These are phyloP conservation scores for Papiliotrema flavescens DNA, from an alignment of 1,284 basidiomycete species.

Conservation along the genomic window DNA sequence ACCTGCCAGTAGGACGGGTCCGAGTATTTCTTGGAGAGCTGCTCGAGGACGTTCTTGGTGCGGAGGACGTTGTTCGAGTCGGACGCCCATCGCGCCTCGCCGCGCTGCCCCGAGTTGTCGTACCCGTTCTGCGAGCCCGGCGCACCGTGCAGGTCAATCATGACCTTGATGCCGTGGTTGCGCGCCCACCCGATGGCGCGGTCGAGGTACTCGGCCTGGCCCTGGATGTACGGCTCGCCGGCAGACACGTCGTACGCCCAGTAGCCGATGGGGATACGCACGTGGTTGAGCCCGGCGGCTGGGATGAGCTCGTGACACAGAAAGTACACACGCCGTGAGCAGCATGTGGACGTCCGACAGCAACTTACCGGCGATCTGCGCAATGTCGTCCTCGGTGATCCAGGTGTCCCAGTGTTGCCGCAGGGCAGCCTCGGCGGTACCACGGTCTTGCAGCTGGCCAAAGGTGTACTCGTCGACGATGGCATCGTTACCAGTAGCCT, in stretches of 20 bases:
- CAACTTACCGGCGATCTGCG: constrained; percentile 66
- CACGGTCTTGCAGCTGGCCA: constrained; percentile 44
- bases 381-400: constrained; percentile 81
- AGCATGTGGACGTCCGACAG: background rate
- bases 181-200: constrained; percentile 72
- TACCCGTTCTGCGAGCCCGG: constrained; percentile 76
- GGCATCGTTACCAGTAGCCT: constrained; percentile 63
- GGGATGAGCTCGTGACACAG: no score
- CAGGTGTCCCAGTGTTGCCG: constrained; percentile 45
- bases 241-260: constrained; percentile 82
- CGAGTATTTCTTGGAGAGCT: constrained; percentile 35
- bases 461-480: constrained; percentile 83
- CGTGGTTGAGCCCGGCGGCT: constrained; percentile 68
- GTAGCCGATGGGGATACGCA: constrained; percentile 69
- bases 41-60: constrained; percentile 50
- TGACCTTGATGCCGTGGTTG: constrained; percentile 71
- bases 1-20: constrained; percentile 54
- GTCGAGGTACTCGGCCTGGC: constrained; percentile 57
- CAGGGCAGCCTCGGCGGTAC: constrained; percentile 29
- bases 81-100: constrained; percentile 61
- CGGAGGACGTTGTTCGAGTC: constrained; percentile 36
- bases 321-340: no score
- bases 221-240: constrained; percentile 80
- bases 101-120: constrained; percentile 75
- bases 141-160: constrained; percentile 65